Base-by-base conservation (phyloP, 2,329 filamentous ascomycete genomes). In the Aspergillus candidus region DNA sequence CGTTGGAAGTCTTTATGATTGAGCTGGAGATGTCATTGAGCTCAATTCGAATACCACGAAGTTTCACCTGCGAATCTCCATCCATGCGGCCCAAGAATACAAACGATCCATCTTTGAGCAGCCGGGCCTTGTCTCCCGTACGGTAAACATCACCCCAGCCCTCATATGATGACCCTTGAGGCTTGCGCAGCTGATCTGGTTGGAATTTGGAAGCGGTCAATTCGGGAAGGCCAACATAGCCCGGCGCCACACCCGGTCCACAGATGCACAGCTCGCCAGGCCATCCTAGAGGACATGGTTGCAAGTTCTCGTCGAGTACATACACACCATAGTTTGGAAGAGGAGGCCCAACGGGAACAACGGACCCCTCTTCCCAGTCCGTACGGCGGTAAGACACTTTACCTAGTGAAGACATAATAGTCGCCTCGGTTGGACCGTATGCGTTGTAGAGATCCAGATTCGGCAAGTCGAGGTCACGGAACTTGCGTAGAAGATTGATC, bases 401-500 rank as follows among this genome's bases (percentile, higher is more conserved):
- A 18, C 18, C 18, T 18, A 14, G 17, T 11, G 3, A 14, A 11
- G 10, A 7, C 8, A 27, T 41, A 13, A 47, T 42, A 14, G 38
- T 35, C 12, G 38, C 35, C 34, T 54, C 51, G 0, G 47, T 45
- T 5, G 51, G 50, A 4, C 51, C 51, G 35, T 54, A 54, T 11
- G 32, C 17, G 22, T 52, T 52, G n/a, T 42, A 36, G 1, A 49
- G 15, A 11, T 10, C 22, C 1, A 50, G 12, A 1, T 35, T 11
- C 2, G 41, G 17, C 14, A 18, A 22, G 2, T 31, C n/a, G 3
- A 54, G 22, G 14, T 11, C 14, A 1, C 12, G 27, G 15, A 54
- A 48, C 8, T 32, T 5, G 1, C 37, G 11, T 14, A 30, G 12
- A 6, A 51, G 14, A 12, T 13, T 18, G 3, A 3, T 11, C 3